Evolutionary conservation across 2,329 filamentous ascomycete species (phyloP).

Genomic region (Fusarium oxysporum): DNA sequence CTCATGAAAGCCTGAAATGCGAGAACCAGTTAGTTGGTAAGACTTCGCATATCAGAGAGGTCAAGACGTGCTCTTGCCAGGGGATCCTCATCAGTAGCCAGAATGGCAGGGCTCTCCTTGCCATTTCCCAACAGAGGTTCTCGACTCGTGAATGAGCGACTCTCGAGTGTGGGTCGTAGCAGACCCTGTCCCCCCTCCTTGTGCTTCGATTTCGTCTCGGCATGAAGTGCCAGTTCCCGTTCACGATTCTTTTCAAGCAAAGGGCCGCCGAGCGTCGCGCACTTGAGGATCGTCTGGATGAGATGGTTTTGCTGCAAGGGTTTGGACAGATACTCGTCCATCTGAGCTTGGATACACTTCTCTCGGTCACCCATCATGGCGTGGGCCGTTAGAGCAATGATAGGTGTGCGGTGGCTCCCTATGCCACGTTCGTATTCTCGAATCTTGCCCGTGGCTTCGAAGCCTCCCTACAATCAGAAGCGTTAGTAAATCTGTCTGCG

Average conservation of each 20-base stretch:
- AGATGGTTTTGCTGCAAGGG: constrained; percentile 96
- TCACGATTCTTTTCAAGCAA: constrained; percentile 81
- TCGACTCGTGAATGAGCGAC: constrained; percentile 76
- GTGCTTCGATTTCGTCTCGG: constrained; percentile 59
- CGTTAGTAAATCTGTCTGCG: constrained; percentile 49
- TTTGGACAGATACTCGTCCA: constrained; percentile 99
- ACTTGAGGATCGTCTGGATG: constrained; percentile 97
- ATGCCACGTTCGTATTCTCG: constrained; percentile 91
- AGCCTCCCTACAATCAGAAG: constrained; percentile 75
- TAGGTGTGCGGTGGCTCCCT: constrained; percentile 85
- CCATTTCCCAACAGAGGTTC: constrained; percentile 66
- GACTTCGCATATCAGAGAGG: constrained; percentile 54
- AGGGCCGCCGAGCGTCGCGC: constrained; percentile 88
- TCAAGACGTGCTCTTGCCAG: constrained; percentile 63
- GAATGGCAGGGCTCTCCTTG: constrained; percentile 71
- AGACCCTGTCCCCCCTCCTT: constrained; percentile 53
- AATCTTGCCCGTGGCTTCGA: constrained; percentile 97
- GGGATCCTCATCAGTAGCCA: constrained; percentile 60
- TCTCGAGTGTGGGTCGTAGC: constrained; percentile 59
- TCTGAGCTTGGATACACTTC: constrained; percentile 97
- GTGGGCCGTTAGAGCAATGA: constrained; percentile 96
- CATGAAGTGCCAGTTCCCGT: constrained; percentile 65
- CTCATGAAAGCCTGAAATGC: constrained; percentile 46
- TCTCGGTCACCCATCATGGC: constrained; percentile 99
- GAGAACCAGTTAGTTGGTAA: constrained; percentile 49